A percentile compares a stretch with the other conserved stretches of the same genome.
These are phyloP conservation scores for Melaleuca quinquenervia DNA, from an alignment of 345 rosid genomes.

Conservation along the genomic window DNA sequence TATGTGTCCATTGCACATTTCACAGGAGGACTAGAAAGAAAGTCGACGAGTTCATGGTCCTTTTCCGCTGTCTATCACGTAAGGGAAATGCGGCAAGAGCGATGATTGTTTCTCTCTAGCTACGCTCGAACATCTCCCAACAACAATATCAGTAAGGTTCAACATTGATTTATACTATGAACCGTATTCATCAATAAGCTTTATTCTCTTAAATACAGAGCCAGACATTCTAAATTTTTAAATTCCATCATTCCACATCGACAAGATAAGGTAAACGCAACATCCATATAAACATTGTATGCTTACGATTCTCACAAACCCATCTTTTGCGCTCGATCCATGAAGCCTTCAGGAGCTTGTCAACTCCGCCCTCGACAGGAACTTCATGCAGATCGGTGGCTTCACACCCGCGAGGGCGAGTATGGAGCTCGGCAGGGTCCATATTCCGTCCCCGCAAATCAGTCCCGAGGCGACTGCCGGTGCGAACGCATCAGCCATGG, in stretches of 20 bases:
- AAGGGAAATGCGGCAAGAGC: background rate
- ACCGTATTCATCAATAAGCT: background rate
- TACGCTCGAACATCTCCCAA: background rate
- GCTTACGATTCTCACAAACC: background rate
- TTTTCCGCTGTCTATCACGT: too few relatives aligned
- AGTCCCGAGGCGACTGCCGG: background rate
- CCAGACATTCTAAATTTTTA: background rate
- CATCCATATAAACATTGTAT: background rate
- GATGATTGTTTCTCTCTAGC: background rate
- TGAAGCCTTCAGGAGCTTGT: background rate
- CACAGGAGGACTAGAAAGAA: background rate
- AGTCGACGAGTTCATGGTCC: too few relatives aligned
- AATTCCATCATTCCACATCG: background rate
- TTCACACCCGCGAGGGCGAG: background rate
- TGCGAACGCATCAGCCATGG: background rate
- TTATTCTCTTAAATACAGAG: background rate
- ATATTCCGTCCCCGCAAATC: constrained; percentile 5
- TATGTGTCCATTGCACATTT: too few relatives aligned
- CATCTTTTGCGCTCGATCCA: background rate
- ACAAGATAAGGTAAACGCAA: background rate
- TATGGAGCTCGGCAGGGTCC: constrained; percentile 5
- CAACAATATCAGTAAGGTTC: background rate
- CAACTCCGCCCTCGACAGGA: background rate
- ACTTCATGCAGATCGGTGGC: constrained; percentile 6
- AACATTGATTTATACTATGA: background rate